Base-by-base conservation (phyloP, 179 eudicot genomes). In the Silene vulgaris region DNA sequence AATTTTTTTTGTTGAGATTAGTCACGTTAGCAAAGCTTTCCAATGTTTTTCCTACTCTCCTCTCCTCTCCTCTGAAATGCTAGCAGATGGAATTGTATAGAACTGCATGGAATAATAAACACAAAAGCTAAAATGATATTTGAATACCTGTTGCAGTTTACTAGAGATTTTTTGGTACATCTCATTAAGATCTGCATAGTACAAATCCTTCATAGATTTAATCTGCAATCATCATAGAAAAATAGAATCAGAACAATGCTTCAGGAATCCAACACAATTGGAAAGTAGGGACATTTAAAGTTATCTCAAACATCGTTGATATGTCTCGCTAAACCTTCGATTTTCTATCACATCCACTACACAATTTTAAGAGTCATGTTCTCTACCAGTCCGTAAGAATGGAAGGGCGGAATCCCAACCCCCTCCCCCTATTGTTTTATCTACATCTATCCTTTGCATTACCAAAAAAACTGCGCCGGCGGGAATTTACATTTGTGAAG, bases 91-190 rank as follows among this genome's bases (percentile, higher is more conserved):
- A 30, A 62, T 26, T 62, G 28, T n/a, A 32, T 67, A 23, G 50
- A 67, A 67, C 20, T 67, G 40, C 40, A 32, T 5, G 20, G 20
- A n/a, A 67, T 37, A 67, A 20, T n/a, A 6, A 35, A 16, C 52
- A 67, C 23, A 30, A 52, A 0, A 57, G 21, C 21, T 75, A 72
- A 6, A 26, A 56, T 20, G 14, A 11, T 69, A 60, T 43, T 40
- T 52, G 50, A 5, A 74, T 82, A 94, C 98, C 95, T 86, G 93
- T 71, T 86, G 93, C 80, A 95, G 64, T 81, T 89, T 95, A 26
- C 59, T 59, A 80, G 88, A 86, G 80, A 92, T 89, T 82, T 88
- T 90, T 82, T 83, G 89, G 87, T 82, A 83, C 87, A 90, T 79
- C 30, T 90, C 97, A 87, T 77, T 86, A 74, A 95, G 83, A 45